These are phyloP conservation scores for Paramecium sexaurelia DNA, from an alignment of 73 alveolate species.

Conservation along the genomic window DNA sequence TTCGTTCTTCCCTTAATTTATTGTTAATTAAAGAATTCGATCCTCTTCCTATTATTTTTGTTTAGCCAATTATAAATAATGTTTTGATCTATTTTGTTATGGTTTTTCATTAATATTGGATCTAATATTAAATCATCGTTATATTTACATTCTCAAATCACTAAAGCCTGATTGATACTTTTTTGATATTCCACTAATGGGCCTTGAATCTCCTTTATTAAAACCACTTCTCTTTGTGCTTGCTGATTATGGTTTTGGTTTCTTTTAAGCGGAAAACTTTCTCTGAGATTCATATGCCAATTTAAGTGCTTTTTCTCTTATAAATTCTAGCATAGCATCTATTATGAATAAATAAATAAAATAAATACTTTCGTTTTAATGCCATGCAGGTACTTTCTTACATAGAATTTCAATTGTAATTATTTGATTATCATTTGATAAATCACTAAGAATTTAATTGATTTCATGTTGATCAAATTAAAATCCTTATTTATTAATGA, in stretches of 20 bases:
- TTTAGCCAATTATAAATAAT: slow-evolving; percentile 55
- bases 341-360: neutral
- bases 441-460: slow-evolving; percentile 8
- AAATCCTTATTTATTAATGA: slow-evolving; percentile 10
- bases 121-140: too few relatives aligned
- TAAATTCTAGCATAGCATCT: slow-evolving; percentile 52
- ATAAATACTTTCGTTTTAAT: slow-evolving; percentile 8
- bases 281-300: slow-evolving; percentile 22
- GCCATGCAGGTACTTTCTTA: slow-evolving; percentile 58
- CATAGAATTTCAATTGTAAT: slow-evolving; percentile 45
- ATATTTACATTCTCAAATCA: slow-evolving; percentile 39
- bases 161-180: slow-evolving; percentile 34
- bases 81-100: slow-evolving; percentile 40
- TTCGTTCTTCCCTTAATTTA: slow-evolving; percentile 66
- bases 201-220: neutral
- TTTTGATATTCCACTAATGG: slow-evolving; percentile 33
- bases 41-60: slow-evolving; percentile 62
- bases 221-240: neutral
- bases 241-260: slow-evolving; percentile 40
- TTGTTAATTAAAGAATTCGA: slow-evolving; percentile 56
- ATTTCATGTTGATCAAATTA: slow-evolving; percentile 14
- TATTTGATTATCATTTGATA: neutral
- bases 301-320: slow-evolving; percentile 47
- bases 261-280: slow-evolving; percentile 34
- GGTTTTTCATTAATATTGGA: neutral